These are phyloP conservation scores for Metschnikowia sp. DNA, from an alignment of 805 yeast species.

Conservation along the genomic window DNA sequence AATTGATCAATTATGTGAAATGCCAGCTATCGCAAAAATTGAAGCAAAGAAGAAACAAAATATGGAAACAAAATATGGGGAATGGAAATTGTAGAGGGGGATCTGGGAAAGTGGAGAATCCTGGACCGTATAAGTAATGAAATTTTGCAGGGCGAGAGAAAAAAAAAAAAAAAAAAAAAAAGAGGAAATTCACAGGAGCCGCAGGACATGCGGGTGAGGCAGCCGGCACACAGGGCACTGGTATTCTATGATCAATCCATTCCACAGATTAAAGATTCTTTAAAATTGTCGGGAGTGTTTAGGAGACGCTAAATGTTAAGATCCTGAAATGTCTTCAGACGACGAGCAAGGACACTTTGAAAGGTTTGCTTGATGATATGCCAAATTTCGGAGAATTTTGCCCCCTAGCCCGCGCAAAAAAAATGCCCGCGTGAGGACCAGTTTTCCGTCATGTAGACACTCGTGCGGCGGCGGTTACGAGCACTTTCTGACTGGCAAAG, in stretches of 20 bases:
- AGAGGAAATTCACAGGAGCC: constrained; percentile 3
- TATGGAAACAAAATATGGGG: not conserved
- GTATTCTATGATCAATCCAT: not conserved
- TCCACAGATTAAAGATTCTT: no score
- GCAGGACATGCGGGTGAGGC: constrained; percentile 8
- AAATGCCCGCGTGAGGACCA: no score
- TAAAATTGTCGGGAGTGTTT: no score
- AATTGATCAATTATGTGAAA: constrained; percentile 1
- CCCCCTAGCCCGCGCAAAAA: no score
- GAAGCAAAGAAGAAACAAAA: not conserved
- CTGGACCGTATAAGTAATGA: constrained; percentile 3
- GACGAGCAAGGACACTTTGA: no score
- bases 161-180: constrained; percentile 2
- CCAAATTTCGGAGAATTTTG: no score
- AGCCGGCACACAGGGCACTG: not conserved
- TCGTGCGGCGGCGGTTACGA: no score
- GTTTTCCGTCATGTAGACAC: no score
- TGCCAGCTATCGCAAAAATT: constrained; percentile 9
- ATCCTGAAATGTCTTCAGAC: no score
- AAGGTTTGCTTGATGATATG: no score
- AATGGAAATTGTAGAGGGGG: not conserved
- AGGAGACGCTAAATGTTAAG: no score
- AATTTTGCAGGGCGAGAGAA: constrained; percentile 6
- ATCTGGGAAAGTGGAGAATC: constrained; percentile 3
- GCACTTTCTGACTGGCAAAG: no score